Conservation (phyloP, 108 stramenopile species). For the Hondaea fermentalgiana region DNA sequence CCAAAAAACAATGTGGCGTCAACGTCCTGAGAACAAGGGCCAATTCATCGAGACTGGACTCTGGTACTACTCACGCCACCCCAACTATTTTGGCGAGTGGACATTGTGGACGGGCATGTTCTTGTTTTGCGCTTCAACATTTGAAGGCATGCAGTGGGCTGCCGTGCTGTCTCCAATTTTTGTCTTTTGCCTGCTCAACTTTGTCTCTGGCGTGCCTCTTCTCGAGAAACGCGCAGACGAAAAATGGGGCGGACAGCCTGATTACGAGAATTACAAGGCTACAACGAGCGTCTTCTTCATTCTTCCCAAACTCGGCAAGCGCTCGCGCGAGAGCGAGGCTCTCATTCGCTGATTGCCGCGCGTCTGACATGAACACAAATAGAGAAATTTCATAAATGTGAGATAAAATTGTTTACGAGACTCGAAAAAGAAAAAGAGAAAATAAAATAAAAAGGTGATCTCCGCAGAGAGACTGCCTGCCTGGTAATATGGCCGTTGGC, state of each 20-base stretch:
- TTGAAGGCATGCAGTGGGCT: background rate
- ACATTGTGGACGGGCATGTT: conserved; percentile 14
- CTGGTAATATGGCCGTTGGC: too few species aligned
- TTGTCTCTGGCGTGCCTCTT: conserved; percentile 21
- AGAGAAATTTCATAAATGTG: too few species aligned
- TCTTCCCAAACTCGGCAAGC: background rate
- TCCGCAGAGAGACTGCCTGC: too few species aligned
- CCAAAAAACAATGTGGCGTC: background rate
- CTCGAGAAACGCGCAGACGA: conserved; percentile 1
- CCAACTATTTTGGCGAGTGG: conserved; percentile 34
- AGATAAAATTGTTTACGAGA: too few species aligned
- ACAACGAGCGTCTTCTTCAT: conserved; percentile 2
- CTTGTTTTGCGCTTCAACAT: background rate
- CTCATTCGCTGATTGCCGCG: background rate
- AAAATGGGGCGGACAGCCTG: conserved; percentile 28
- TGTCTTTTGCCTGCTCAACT: conserved; percentile 1
- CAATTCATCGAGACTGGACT: conserved; percentile 22
- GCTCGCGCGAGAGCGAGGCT: background rate
- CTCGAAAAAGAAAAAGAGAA: too few species aligned
- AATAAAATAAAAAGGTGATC: too few species aligned
- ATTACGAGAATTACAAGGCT: conserved; percentile 14
- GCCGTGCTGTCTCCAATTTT: conserved; percentile 20
- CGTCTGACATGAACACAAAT: too few species aligned
- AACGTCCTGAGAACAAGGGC: conserved; percentile 22
- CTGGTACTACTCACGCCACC: conserved; percentile 27